Base-by-base conservation (phyloP, 345 rosid species). In the Raphanus sativus region DNA sequence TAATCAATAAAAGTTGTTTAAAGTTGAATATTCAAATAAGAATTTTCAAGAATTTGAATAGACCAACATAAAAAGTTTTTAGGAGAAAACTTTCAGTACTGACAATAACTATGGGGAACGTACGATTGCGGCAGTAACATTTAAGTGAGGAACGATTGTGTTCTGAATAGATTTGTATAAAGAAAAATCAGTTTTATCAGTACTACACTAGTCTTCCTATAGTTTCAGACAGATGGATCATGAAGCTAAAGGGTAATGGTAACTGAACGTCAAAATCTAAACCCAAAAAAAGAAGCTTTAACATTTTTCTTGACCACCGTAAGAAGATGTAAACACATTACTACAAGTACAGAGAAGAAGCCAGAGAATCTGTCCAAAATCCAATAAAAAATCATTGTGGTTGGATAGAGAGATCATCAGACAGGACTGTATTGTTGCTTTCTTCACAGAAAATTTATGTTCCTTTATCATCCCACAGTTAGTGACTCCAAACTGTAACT, bases 301-400 rank as follows among this genome's bases (percentile, higher is more conserved):
- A 28, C 29, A 28, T 28, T 28, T 28, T 28, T 28, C 29, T 28
- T 28, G 29, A 28, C 29, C 29, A 0, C 29, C 29, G 2, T 28
- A 28, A 28, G 29, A 28, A 28, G 29, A 28, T 28, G 29, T 28
- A 28, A 28, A 28, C 29, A 28, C 29, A 28, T 28, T 28, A 28
- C 29, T 28, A 28, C 29, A 28, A 28, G 29, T 28, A 28, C 29
- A 76, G 16, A 91, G 81, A 75, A 89, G 86, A n/a, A n/a, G n/a
- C 0, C 94, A 91, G 50, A 91, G 82, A 77, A 87, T 86, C 73
- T 91, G 94, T 11, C 97, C 97, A 73, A 91, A 75, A 8, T 13
- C 83, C 94, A 83, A 89, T 81, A 32, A 32, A 33, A 16, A 4
- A 45, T 48, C 5, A 61, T 45, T 34, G 33, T 32, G 30, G 45